Conservation (phyloP, 768 basidiomycete species). For the Russula ochroleuca region DNA sequence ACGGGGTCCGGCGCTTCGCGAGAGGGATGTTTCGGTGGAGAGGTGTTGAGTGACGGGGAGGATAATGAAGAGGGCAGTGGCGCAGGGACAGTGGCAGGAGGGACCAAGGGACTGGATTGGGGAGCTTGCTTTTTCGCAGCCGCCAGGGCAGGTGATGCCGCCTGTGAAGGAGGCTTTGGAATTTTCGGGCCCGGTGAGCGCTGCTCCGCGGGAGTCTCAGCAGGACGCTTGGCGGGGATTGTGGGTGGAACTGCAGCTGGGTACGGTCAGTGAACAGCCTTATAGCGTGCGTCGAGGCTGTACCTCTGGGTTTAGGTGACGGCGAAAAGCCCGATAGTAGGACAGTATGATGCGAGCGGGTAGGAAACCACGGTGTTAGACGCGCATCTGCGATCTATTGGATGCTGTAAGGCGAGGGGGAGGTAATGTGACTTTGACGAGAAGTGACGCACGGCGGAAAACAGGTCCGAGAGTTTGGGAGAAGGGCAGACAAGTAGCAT, state of each 20-base stretch:
- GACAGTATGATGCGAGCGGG: constrained; percentile 16
- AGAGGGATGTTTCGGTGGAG: constrained; percentile 17
- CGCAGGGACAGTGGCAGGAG: constrained; percentile 12
- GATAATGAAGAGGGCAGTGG: constrained; percentile 6
- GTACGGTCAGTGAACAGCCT: not conserved
- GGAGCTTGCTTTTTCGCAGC: constrained; percentile 15
- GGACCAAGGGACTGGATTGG: constrained; percentile 23
- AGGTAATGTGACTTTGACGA: constrained; percentile 13
- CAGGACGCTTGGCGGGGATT: constrained; percentile 26
- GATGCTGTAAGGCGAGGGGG: constrained; percentile 2
- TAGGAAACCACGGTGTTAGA: constrained; percentile 23
- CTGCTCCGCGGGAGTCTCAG: constrained; percentile 20
- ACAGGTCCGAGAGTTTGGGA: constrained; percentile 22
- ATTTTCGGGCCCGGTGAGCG: constrained; percentile 26
- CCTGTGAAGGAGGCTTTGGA: constrained; percentile 16
- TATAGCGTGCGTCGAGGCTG: constrained; percentile 4
- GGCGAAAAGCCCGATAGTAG: constrained; percentile 24
- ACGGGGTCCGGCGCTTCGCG: constrained; percentile 7
- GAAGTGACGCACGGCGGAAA: constrained; percentile 22
- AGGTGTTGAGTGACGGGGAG: constrained; percentile 6
- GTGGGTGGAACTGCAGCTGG: constrained; percentile 14
- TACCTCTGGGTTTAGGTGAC: constrained; percentile 26
- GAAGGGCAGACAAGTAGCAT: constrained; percentile 24
- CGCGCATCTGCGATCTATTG: constrained; percentile 16
- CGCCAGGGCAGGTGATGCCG: constrained; percentile 19